Evolutionary conservation across 179 eudicot species (phyloP), one percentile per base, ranked within the genome.

Genomic region (Heliamphora pulchella): DNA sequence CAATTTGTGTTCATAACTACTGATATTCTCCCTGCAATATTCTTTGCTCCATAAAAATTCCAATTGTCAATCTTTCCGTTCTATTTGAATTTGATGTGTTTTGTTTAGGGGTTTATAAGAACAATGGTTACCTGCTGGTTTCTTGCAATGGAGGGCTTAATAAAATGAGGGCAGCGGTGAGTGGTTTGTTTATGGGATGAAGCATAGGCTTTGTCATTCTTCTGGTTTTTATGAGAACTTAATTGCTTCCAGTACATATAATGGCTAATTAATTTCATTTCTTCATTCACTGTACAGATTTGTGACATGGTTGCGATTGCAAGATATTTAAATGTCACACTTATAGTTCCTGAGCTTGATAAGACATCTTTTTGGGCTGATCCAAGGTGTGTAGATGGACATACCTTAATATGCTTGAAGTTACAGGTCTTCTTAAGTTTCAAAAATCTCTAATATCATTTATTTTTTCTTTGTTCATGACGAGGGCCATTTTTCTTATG

Each of bases 341-440:
- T 90, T 75, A 81, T 90, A 61, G 89, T 90, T 76, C 93, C 93
- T n/a, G 90, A 90, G 85, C 87, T 90, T 64, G 93, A 90, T 81
- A 90, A 90, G 84, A 85, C 91, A 14, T 90, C 93, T n/a, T 90
- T 90, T 83, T 90, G 93, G 93, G 91, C 91, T 67, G 93, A 90
- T 86, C 82, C 88, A 41, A 90, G 93, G 93, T 89, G 81, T 73
- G 77, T 31, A 31, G 31, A 31, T 31, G 31, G 31, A 31, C 31
- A 31, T 31, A 31, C 31, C 31, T 31, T 31, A 31, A 31, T 31
- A 31, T 31, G 31, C 31, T 0, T 31, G 31, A 0, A 31, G 31
- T 31, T 31, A 66, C 46, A 53, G 54, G 67, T 68, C 39, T 14
- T 31, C 74, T 78, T 51, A 53, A n/a, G 74, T 53, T 66, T 51